Conservation (phyloP, 1,139 yeast species). For the Yamadazyma jaroonii region DNA sequence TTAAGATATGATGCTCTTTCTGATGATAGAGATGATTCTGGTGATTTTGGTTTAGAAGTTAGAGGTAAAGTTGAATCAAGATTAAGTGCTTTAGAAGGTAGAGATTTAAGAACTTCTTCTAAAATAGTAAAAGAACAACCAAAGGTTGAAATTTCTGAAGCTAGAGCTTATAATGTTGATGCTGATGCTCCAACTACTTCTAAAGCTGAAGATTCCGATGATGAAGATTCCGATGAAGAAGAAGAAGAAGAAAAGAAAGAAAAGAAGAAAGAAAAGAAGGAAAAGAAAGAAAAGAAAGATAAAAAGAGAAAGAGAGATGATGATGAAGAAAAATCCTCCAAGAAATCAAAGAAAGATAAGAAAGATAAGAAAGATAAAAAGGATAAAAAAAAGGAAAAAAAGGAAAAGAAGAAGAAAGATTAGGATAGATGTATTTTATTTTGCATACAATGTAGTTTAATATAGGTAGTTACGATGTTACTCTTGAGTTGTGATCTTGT, state of each 20-base stretch:
- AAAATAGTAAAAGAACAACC: constrained; percentile 72
- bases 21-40: constrained; percentile 94
- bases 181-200: constrained; percentile 63
- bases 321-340: constrained; percentile 2
- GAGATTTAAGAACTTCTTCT: constrained; percentile 81
- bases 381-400: constrained; percentile 4
- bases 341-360: constrained; percentile 5
- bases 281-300: constrained; percentile 34
- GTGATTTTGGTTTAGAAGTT: constrained; percentile 88
- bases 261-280: constrained; percentile 30
- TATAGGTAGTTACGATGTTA: constrained; percentile 4
- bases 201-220: constrained; percentile 42
- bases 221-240: constrained; percentile 49
- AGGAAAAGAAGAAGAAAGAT: constrained; percentile 6
- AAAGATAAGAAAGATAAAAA: constrained; percentile 4
- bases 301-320: constrained; percentile 29
- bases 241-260: constrained; percentile 33
- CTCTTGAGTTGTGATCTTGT: too few species aligned
- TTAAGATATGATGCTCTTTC: constrained; percentile 95
- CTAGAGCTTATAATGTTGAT: constrained; percentile 89
- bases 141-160: constrained; percentile 80
- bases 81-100: constrained; percentile 93
- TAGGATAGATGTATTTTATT: constrained; percentile 7
- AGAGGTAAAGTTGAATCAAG: constrained; percentile 94
- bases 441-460: constrained; percentile 7